Evolutionary conservation across 1,139 yeast species (phyloP).

Genomic region (Geotrichum reessii): DNA sequence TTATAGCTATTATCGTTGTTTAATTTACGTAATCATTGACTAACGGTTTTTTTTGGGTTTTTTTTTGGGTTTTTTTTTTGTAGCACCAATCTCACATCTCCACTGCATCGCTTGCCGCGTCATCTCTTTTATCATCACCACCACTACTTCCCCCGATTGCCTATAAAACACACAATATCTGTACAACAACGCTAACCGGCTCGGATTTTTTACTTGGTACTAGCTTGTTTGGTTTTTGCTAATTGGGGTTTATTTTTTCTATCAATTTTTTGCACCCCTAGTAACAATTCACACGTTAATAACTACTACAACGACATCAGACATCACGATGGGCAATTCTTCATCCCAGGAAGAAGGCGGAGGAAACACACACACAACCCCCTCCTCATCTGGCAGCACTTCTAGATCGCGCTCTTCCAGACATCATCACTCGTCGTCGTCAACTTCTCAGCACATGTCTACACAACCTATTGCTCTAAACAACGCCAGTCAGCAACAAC

Average conservation of each 20-base stretch:
- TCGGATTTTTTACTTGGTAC: background rate
- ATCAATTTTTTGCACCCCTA: background rate
- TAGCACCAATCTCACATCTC: too few relatives aligned
- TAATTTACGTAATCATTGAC: background rate
- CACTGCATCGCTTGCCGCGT: too few relatives aligned
- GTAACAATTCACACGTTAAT: background rate
- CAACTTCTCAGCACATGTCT: background rate
- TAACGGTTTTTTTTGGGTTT: background rate
- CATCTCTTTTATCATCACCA: too few relatives aligned
- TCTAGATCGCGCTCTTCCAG: background rate
- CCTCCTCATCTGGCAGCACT: constrained; percentile 12
- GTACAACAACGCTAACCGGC: too few relatives aligned
- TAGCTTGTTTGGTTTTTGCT: background rate
- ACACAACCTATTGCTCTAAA: constrained; percentile 7
- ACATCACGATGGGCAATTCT: constrained; percentile 30
- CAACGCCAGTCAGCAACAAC: background rate
- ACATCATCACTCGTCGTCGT: background rate
- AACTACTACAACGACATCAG: background rate
- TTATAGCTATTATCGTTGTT: background rate
- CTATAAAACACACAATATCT: too few relatives aligned
- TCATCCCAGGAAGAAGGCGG: constrained; percentile 29
- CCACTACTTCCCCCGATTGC: too few relatives aligned
- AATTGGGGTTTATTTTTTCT: background rate
- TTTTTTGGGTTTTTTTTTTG: too few relatives aligned
- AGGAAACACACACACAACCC: background rate